Base-by-base conservation (phyloP, 2,329 filamentous ascomycete species). In the Colletotrichum tamarilloi region DNA sequence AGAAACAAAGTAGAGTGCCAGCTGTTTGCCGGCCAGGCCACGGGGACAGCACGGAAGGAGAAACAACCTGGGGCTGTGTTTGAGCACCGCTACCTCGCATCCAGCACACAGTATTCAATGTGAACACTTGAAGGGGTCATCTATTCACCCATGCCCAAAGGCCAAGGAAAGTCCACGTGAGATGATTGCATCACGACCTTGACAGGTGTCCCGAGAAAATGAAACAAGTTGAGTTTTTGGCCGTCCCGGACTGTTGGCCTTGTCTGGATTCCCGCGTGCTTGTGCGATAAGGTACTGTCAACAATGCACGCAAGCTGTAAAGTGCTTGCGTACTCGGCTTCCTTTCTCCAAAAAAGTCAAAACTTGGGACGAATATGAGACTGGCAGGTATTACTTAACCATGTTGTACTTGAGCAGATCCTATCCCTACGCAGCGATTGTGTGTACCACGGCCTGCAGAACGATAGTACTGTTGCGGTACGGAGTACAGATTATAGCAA, bases 341-440 rank as follows among this genome's bases (percentile, higher is more conserved):
- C 12, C 5, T 22, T 49, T 22, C 19, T 22, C 42, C 24, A 32
- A 22, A 32, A 22, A 63, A 57, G 28, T n/a, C 28, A 30, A 57
- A 26, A 46, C 24, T 66, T 71, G 62, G 71, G 71, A 73, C 49
- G 71, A 71, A 42, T 49, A 71, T 66, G 62, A 70, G 71, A 71
- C 62, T 63, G 67, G 35, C 66, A 49, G 32, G 12, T 53, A 7
- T n/a, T 57, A 56, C 56, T 52, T 22, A 71, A 60, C 62, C 56
- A 24, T 59, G 56, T 22, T 38, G 42, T 49, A 60, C 59, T 55
- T 42, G 28, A 19, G 14, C 30, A 24, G 19, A 64, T 52, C 42
- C 2, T 63, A 14, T 62, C 38, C 57, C 42, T 49, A 49, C 42
- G 42, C 42, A 52, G 9, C n/a, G n/a, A 16, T 32, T 12, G 2